Percentiles rank a stretch among this genome's conserved stretches.
Conservation (phyloP, 768 basidiomycete genomes). For the Paxillus involutus region DNA sequence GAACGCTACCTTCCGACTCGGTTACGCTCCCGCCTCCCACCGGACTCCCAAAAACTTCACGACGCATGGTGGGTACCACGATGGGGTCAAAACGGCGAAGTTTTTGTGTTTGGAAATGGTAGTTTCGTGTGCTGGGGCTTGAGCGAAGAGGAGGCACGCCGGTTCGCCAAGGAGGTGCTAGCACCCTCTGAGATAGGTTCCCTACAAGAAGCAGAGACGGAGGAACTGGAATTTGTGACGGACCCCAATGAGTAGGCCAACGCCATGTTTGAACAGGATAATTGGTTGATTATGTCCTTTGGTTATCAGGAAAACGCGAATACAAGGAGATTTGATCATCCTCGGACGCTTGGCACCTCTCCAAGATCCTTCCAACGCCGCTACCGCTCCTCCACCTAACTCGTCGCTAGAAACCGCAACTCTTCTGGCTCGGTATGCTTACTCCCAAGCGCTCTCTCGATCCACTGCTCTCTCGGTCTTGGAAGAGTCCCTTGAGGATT, state of each 20-base stretch:
- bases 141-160: conserved; percentile 68
- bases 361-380: conserved; percentile 47
- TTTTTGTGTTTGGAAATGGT: conserved; percentile 88
- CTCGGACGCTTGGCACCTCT: conserved; percentile 69
- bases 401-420: conserved; percentile 66
- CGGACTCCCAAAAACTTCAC: conserved; percentile 59
- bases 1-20: conserved; percentile 75
- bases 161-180: conserved; percentile 66
- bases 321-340: conserved; percentile 91
- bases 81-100: conserved; percentile 73
- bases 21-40: conserved; percentile 56
- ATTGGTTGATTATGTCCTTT: conserved; percentile 4
- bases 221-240: conserved; percentile 90
- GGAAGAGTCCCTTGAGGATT: conserved; percentile 81
- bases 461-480: conserved; percentile 86
- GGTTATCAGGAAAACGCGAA: conserved; percentile 67
- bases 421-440: conserved; percentile 84
- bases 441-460: conserved; percentile 87
- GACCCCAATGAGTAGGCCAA: conserved; percentile 80
- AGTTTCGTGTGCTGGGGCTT: conserved; percentile 92
- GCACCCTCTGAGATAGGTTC: conserved; percentile 60
- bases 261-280: not conserved
- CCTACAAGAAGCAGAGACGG: conserved; percentile 73
- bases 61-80: conserved; percentile 80
- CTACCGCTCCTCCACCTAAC: conserved; percentile 47